Evolutionary conservation across 75 land plant species (phyloP), one percentile per base, ranked within the genome.

Genomic region (Pinus tabuliformis): DNA sequence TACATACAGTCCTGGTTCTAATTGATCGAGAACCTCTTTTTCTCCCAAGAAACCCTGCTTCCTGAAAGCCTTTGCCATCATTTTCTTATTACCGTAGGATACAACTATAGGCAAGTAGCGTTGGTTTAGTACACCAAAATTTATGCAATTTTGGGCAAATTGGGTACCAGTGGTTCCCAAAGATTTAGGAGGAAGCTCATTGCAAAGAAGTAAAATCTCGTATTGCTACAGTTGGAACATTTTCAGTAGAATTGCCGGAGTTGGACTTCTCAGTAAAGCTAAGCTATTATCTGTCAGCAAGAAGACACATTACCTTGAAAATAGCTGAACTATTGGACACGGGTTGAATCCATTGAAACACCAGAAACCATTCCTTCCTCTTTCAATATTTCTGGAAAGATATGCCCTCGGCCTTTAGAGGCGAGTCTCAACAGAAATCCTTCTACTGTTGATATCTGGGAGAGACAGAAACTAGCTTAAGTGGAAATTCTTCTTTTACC

Each of bases 1-100:
- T 2, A 6, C 74, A 17, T 81, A 77, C 14, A 81, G 58, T 33
- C 82, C 82, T 20, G 74, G 62, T 57, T 30, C 62, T n/a, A 81
- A 28, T 33, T 33, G 17, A 37, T 42, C 39, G 1, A 68, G 20
- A 68, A 18, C 24, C 3, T 0, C n/a, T 6, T 28, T 21, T 14
- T 61, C 79, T 30, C 28, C 60, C 30, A 78, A 58, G 56, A 56
- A 2, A 9, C 80, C 22, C 15, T 57, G 5, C 61, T 30, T n/a
- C 16, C 49, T 18, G 45, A 80, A 70, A 36, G 76, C 39, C 22
- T 68, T 49, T 5, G 42, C 37, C 80, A 80, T 75, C 42, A 70
- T 56, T 5, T 33, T n/a, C 73, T 80, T 80, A 15, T 68, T 18
- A 1, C 82, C 82, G 30, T 77, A 80, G 21, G 76, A 66, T 13